These are phyloP conservation scores for Schoenoplectus triqueter DNA, from an alignment of 202 grass and related monocot genomes.

Conservation along the genomic window DNA sequence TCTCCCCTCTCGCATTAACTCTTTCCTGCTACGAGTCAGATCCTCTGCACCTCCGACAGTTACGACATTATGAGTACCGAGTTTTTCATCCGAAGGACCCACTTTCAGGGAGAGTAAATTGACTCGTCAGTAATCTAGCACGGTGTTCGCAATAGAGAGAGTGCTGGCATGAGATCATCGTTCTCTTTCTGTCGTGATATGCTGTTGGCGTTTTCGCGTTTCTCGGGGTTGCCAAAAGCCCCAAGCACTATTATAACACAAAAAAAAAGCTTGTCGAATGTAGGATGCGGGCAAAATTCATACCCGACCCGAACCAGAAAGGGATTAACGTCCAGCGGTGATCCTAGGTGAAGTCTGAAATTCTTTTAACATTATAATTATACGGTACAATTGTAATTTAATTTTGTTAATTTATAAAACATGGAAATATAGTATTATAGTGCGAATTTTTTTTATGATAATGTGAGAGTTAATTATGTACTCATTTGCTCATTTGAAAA, in stretches of 20 bases:
- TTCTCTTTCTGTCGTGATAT: slow-evolving; percentile 3
- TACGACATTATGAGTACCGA: neutral
- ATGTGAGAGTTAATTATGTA: no score
- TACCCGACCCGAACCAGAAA: no score
- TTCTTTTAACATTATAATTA: no score
- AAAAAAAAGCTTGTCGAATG: neutral
- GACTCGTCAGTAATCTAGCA: neutral
- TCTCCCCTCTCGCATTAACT: slow-evolving; percentile 34
- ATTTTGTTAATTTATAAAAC: no score
- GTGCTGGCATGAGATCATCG: neutral
- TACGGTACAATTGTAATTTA: no score
- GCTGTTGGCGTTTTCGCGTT: slow-evolving; percentile 27
- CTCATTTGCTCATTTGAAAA: no score
- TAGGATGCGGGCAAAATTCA: neutral
- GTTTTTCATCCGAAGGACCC: neutral
- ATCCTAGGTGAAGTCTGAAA: no score
- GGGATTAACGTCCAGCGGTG: no score
- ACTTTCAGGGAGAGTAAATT: neutral
- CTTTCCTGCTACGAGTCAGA: neutral
- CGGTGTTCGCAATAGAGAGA: neutral
- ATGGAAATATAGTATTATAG: no score
- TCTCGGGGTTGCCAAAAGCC: slow-evolving; percentile 27
- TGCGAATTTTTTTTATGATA: no score
- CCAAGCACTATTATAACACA: neutral
- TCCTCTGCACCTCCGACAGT: neutral